A percentile compares a stretch with the other conserved stretches of the same genome.
Evolutionary conservation across 1,284 basidiomycete genomes (phyloP).

Genomic region (Cystobasidium pallidum): DNA sequence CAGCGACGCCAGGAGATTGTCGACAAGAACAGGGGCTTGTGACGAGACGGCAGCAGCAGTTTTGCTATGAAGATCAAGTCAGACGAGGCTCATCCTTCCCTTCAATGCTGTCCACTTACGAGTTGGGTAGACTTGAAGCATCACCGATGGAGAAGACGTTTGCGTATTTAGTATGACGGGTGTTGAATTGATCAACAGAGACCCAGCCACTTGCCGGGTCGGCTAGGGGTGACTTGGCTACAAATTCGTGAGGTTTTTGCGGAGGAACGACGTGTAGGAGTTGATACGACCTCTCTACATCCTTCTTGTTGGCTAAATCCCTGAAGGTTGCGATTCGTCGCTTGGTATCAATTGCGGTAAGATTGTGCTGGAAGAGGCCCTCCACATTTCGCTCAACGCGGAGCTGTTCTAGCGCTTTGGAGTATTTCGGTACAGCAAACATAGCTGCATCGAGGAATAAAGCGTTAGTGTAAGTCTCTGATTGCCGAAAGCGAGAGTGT

Average conservation of each 20-base stretch:
- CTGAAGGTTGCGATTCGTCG: conserved; percentile 83
- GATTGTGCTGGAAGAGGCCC: conserved; percentile 80
- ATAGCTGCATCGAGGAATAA: conserved; percentile 61
- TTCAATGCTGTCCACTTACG: conserved; percentile 53
- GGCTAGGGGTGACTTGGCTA: conserved; percentile 65
- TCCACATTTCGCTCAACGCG: conserved; percentile 78
- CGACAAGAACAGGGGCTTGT: conserved; percentile 87
- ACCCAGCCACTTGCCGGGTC: conserved; percentile 69
- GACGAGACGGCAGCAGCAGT: conserved; percentile 91
- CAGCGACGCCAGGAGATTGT: conserved; percentile 84
- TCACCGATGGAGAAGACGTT: conserved; percentile 93
- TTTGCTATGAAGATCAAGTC: conserved; percentile 60
- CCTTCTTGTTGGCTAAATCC: conserved; percentile 55
- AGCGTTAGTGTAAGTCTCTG: not conserved
- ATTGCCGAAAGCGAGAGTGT: not conserved
- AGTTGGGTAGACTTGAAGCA: conserved; percentile 85
- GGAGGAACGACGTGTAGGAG: conserved; percentile 86
- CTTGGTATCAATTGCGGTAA: conserved; percentile 70
- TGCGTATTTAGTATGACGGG: conserved; percentile 76
- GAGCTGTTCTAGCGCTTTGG: conserved; percentile 77
- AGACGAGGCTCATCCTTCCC: not conserved
- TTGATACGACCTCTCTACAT: conserved; percentile 26
- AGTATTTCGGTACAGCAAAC: conserved; percentile 88
- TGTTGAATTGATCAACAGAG: conserved; percentile 75
- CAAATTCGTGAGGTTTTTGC: conserved; percentile 81